Evolutionary conservation across 192 early-diverging fungal genomes (phyloP).

Genomic region (Rhizophagus clarus): DNA sequence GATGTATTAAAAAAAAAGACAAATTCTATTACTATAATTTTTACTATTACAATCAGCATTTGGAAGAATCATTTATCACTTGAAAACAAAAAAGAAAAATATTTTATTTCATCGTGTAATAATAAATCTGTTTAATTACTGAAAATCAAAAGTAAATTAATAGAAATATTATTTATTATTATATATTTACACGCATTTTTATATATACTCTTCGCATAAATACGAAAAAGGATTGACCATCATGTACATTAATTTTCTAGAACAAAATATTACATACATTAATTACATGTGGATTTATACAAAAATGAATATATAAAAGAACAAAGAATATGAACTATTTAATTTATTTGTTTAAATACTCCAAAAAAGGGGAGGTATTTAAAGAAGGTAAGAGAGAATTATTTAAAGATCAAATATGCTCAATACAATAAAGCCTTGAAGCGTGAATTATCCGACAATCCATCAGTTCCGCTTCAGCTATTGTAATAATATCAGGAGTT

Average conservation of each 20-base stretch:
- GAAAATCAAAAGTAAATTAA: not conserved
- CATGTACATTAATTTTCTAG: too few relatives aligned
- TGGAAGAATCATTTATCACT: not conserved
- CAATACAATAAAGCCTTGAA: slow-evolving; percentile 8
- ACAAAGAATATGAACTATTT: not conserved
- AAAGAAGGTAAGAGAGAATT: too few relatives aligned
- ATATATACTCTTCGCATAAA: not conserved
- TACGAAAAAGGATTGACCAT: not conserved
- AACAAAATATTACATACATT: too few relatives aligned
- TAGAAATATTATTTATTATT: not conserved
- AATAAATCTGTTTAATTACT: not conserved
- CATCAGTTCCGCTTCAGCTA: not conserved
- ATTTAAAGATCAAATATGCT: not conserved
- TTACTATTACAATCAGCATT: not conserved
- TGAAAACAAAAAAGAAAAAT: not conserved
- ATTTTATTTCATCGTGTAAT: not conserved
- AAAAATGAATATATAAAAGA: too few relatives aligned
- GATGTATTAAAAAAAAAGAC: not conserved
- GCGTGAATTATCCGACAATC: slow-evolving; percentile 19
- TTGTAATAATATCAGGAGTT: not conserved
- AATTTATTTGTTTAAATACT: not conserved
- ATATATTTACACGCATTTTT: not conserved
- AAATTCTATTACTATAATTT: not conserved
- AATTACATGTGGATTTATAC: too few relatives aligned
- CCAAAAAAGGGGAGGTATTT: not conserved